phyloP scores from a whole-genome alignment of 768 basidiomycete species.

The Obba rivulosa region DNA sequence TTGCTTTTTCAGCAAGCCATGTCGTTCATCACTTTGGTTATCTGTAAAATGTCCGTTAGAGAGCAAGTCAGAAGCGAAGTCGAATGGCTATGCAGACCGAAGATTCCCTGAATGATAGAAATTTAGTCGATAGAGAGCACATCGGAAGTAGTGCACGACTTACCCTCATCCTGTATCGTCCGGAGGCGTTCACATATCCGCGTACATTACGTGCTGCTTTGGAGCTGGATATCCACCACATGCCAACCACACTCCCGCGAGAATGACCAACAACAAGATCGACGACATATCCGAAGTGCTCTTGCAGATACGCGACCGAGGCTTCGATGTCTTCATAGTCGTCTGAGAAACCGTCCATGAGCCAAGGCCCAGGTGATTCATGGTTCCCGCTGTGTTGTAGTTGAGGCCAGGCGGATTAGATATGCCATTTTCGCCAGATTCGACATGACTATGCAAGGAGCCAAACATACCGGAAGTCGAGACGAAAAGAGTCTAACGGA shows the following conservation, averaged over 20 bases:
- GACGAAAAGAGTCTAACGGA: constrained; percentile 77
- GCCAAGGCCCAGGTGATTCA: constrained; percentile 68
- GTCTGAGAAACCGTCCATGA: constrained; percentile 39
- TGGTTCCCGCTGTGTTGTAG: constrained; percentile 57
- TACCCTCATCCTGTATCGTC: constrained; percentile 76
- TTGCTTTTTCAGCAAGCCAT: constrained; percentile 42
- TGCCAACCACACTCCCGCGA: constrained; percentile 62
- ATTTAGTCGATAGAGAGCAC: background rate
- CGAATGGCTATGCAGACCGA: constrained; percentile 7
- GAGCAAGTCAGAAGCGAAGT: background rate
- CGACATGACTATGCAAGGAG: background rate
- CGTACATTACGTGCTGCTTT: constrained; percentile 51
- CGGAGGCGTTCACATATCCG: constrained; percentile 69
- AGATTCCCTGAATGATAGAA: constrained; percentile 9
- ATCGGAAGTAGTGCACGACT: constrained; percentile 21
- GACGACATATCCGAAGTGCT: constrained; percentile 57
- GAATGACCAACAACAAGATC: constrained; percentile 77
- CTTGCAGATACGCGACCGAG: constrained; percentile 59
- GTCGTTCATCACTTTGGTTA: background rate
- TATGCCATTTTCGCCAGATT: too few relatives aligned
- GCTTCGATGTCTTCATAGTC: constrained; percentile 63
- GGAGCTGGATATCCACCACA: constrained; percentile 61
- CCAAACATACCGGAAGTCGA: constrained; percentile 71
- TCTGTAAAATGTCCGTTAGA: background rate
- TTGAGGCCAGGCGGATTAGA: background rate